Evolutionary conservation across 768 basidiomycete genomes (phyloP).

Genomic region (Suillus tomentosus): DNA sequence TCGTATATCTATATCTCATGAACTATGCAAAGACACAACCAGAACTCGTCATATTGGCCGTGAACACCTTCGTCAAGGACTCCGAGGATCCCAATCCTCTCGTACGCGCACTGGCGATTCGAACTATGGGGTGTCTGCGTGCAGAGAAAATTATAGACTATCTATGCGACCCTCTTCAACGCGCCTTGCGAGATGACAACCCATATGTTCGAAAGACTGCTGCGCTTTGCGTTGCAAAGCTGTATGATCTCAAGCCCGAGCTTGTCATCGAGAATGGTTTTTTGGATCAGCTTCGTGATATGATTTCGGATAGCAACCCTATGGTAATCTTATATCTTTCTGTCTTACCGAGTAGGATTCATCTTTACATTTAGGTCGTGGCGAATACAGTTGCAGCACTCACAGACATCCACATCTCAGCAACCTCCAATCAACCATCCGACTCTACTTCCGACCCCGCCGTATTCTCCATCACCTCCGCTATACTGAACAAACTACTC

Average conservation of each 20-base stretch:
- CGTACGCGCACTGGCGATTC: constrained; percentile 92
- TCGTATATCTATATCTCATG: constrained; percentile 99
- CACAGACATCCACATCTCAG: constrained; percentile 85
- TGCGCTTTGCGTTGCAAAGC: constrained; percentile 93
- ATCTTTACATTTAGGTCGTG: constrained; percentile 69
- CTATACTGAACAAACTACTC: constrained; percentile 84
- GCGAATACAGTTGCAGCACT: constrained; percentile 95
- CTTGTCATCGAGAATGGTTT: constrained; percentile 95
- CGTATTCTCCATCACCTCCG: constrained; percentile 79
- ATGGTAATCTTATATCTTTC: constrained; percentile 62
- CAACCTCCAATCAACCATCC: constrained; percentile 51
- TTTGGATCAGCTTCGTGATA: constrained; percentile 82
- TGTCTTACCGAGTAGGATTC: neutral
- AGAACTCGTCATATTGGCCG: constrained; percentile 97
- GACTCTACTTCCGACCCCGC: constrained; percentile 60
- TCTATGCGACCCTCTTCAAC: constrained; percentile 91
- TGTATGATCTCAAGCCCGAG: constrained; percentile 96
- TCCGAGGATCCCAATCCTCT: constrained; percentile 96
- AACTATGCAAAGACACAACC: constrained; percentile 99
- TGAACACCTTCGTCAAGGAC: constrained; percentile 99
- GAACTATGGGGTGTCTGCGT: constrained; percentile 96
- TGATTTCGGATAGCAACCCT: constrained; percentile 95
- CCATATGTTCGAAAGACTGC: constrained; percentile 99
- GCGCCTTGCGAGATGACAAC: constrained; percentile 91
- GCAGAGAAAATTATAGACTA: constrained; percentile 99